Evolutionary conservation across 306 rosid genomes (phyloP).

Genomic region (Luffa aegyptiaca): DNA sequence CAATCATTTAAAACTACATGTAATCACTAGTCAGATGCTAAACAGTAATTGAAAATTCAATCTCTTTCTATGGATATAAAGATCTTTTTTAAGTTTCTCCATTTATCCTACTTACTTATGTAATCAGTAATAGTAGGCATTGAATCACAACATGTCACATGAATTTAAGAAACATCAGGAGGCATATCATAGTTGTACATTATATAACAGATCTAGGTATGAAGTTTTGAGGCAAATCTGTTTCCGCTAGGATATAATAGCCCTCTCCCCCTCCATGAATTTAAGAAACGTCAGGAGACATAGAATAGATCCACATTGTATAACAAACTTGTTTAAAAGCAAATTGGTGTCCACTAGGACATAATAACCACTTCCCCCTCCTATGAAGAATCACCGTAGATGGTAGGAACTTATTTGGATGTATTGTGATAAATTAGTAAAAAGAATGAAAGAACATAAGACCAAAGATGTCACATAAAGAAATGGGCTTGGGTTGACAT

Average conservation of each 20-base stretch:
- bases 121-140: background rate
- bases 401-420: background rate
- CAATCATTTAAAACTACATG: background rate
- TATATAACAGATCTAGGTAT: background rate
- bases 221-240: background rate
- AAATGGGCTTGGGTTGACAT: background rate
- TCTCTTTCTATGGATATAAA: background rate
- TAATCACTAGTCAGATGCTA: background rate
- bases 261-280: background rate
- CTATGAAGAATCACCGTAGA: background rate
- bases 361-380: background rate
- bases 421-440: background rate
- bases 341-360: background rate
- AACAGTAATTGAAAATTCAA: background rate
- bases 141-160: background rate
- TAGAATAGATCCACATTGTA: background rate
- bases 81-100: background rate
- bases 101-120: background rate
- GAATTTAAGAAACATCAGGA: background rate
- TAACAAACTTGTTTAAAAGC: background rate
- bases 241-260: background rate
- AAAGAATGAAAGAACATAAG: background rate
- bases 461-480: background rate
- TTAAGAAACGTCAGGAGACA: background rate
- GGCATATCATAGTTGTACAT: background rate